phyloP scores from a whole-genome alignment of 768 basidiomycete genomes.

The Kwoniella pini region DNA sequence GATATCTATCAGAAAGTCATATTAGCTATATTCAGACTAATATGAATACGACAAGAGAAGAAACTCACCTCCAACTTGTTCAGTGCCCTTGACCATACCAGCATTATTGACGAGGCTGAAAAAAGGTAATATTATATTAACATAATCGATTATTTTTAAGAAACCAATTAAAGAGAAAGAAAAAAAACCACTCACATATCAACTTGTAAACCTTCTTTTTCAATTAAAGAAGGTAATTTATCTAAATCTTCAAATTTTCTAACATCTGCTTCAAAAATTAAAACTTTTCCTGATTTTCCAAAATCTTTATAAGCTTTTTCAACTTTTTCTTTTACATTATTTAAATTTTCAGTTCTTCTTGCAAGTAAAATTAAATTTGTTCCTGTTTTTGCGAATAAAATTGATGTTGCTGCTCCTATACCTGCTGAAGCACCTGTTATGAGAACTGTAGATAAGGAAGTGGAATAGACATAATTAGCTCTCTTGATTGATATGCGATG shows the following conservation, averaged over 20 bases:
- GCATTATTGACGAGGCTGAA: slow-evolving; percentile 68
- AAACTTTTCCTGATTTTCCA: slow-evolving; percentile 75
- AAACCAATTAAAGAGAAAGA: neutral
- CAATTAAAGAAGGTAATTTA: slow-evolving; percentile 67
- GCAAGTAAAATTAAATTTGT: slow-evolving; percentile 84
- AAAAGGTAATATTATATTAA: neutral
- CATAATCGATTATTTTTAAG: neutral
- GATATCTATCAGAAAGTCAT: slow-evolving; percentile 15
- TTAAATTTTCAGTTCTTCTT: slow-evolving; percentile 71
- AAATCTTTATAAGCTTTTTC: slow-evolving; percentile 70
- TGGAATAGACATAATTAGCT: no score
- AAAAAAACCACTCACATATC: slow-evolving; percentile 66
- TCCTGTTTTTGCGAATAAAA: slow-evolving; percentile 90
- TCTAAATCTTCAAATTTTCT: slow-evolving; percentile 67
- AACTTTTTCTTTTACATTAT: slow-evolving; percentile 69
- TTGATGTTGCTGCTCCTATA: slow-evolving; percentile 79
- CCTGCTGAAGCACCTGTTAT: slow-evolving; percentile 88
- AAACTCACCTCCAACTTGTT: slow-evolving; percentile 68
- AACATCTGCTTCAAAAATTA: slow-evolving; percentile 73
- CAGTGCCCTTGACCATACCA: slow-evolving; percentile 84
- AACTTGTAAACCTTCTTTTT: slow-evolving; percentile 61
- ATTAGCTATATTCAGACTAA: neutral
- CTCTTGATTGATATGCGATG: no score
- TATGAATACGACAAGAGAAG: neutral
- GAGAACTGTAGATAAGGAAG: slow-evolving; percentile 62